A percentile compares a stretch with the other conserved stretches of the same genome.
Evolutionary conservation across 768 basidiomycete species (phyloP).

Genomic region (Cystoderma amianthinum): DNA sequence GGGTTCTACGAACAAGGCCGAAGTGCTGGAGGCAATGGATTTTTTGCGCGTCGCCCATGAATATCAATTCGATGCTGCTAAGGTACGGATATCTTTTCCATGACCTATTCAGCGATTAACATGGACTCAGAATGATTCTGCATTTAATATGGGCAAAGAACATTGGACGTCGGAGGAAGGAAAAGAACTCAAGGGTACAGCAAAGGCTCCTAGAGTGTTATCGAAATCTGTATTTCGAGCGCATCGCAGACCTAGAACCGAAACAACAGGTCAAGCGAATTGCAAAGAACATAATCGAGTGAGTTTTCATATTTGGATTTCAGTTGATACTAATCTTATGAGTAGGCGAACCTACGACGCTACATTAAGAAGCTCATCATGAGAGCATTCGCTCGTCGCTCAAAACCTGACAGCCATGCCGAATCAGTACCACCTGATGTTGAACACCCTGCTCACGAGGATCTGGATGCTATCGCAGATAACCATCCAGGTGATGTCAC

Average conservation of each 20-base stretch:
- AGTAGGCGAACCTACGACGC: constrained; percentile 83
- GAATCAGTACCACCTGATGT: too few species aligned
- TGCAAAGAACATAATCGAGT: constrained; percentile 97
- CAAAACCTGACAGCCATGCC: constrained; percentile 13
- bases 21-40: constrained; percentile 80
- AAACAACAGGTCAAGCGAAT: constrained; percentile 90
- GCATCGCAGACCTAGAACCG: constrained; percentile 61
- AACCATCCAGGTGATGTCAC: constrained; percentile 32
- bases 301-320: too few species aligned
- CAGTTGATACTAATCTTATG: too few species aligned
- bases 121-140: constrained; percentile 95
- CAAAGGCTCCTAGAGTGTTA: constrained; percentile 88
- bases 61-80: constrained; percentile 74
- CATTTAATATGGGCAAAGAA: constrained; percentile 98
- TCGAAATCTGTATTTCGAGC: constrained; percentile 82
- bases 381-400: constrained; percentile 51
- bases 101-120: not conserved
- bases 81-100: constrained; percentile 34
- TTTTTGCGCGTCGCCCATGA: constrained; percentile 82
- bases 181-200: constrained; percentile 82
- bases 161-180: constrained; percentile 63
- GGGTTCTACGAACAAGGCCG: constrained; percentile 79
- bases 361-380: constrained; percentile 76
- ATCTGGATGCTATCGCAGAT: constrained; percentile 50
- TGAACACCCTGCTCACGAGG: constrained; percentile 27